These are phyloP conservation scores for Ilex aquifolium DNA, from an alignment of 257 asterid species.

Conservation along the genomic window DNA sequence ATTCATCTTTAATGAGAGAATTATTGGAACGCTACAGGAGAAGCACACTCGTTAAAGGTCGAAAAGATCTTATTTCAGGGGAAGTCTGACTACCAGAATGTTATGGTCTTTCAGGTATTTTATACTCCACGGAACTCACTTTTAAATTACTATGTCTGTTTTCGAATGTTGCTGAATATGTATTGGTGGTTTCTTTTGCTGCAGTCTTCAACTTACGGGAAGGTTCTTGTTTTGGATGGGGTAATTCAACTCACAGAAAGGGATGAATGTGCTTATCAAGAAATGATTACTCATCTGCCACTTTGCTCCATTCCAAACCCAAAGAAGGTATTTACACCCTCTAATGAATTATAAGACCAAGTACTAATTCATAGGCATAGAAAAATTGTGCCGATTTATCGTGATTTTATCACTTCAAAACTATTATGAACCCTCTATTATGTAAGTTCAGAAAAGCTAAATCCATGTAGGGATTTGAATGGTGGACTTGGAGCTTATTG, in stretches of 20 bases:
- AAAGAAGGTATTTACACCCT: slow-evolving; percentile 5
- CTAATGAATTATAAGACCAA: too few species aligned
- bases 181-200: background rate
- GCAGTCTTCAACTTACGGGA: slow-evolving; percentile 18
- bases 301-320: slow-evolving; percentile 22
- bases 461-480: too few species aligned
- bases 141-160: background rate
- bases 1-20: too few species aligned
- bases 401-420: too few species aligned
- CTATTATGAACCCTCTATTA: too few species aligned
- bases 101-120: slow-evolving; percentile 21
- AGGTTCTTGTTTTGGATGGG: slow-evolving; percentile 19
- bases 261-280: slow-evolving; percentile 19
- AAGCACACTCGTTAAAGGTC: slow-evolving; percentile 20
- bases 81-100: slow-evolving; percentile 19
- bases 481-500: too few species aligned
- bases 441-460: too few species aligned
- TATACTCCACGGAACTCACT: background rate
- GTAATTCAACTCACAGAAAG: slow-evolving; percentile 21
- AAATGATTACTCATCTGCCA: slow-evolving; percentile 20
- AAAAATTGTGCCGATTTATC: too few species aligned
- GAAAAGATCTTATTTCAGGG: slow-evolving; percentile 16
- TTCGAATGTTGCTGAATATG: background rate
- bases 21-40: slow-evolving; percentile 8
- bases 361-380: too few species aligned